Conservation (phyloP, 23 red algal genomes). For the Agarophyton chilense region DNA sequence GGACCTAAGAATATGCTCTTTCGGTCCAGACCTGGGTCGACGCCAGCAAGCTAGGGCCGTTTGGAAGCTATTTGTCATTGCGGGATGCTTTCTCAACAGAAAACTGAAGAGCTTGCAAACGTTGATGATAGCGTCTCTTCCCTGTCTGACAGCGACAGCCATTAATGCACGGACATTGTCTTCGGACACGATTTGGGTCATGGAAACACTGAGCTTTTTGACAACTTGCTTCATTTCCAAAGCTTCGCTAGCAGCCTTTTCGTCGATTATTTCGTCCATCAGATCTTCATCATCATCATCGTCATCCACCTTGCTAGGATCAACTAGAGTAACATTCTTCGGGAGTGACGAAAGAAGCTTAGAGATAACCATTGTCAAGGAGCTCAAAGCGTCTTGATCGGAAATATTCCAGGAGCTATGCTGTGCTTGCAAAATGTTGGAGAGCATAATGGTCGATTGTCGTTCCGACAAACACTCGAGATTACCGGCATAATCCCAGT, state of each 20-base stretch:
- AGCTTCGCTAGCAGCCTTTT: not conserved
- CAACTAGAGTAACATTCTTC: constrained; percentile 10
- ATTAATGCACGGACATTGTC: constrained; percentile 53
- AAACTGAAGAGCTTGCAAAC: constrained; percentile 74
- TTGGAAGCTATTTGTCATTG: constrained; percentile 36
- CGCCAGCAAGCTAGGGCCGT: constrained; percentile 63
- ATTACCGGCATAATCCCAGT: not conserved
- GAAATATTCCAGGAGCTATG: constrained; percentile 12
- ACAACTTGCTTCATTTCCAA: constrained; percentile 18
- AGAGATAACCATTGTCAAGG: constrained; percentile 40
- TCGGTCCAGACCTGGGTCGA: not conserved
- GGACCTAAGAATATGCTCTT: constrained; percentile 40
- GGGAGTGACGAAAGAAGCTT: constrained; percentile 27
- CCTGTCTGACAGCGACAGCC: constrained; percentile 33
- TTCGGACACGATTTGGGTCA: constrained; percentile 51
- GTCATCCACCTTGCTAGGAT: not conserved
- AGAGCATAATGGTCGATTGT: constrained; percentile 14
- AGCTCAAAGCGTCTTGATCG: not conserved
- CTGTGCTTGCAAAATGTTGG: constrained; percentile 45
- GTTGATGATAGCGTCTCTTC: constrained; percentile 17
- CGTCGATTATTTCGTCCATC: not conserved
- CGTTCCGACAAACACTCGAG: not conserved
- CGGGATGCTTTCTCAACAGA: constrained; percentile 27
- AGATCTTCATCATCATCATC: not conserved
- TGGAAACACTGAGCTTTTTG: not conserved